phyloP scores from a whole-genome alignment of 106 monocot genomes.

The Agapanthus africanus region DNA sequence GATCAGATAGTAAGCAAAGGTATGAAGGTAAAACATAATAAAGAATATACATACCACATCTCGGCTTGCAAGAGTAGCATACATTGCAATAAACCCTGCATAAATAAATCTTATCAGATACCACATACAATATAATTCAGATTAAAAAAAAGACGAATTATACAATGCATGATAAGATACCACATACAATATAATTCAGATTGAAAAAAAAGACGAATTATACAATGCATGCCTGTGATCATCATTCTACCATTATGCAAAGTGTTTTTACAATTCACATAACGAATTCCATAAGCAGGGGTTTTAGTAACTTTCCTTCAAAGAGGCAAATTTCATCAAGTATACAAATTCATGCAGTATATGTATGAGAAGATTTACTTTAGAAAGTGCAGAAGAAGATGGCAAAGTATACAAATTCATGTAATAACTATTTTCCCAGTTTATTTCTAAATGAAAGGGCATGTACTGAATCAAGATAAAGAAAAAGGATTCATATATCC shows the following conservation, averaged over 20 bases:
- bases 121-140: not conserved
- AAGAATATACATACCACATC: conserved; percentile 43
- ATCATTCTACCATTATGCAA: not conserved
- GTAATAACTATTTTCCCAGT: no score
- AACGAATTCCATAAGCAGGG: not conserved
- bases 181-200: not conserved
- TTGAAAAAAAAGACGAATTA: conserved; percentile 3
- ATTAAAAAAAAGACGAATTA: conserved; percentile 5
- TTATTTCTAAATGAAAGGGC: no score
- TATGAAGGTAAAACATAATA: not conserved
- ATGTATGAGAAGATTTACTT: no score
- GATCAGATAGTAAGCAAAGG: no score
- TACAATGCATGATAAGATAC: not conserved
- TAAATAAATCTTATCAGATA: not conserved
- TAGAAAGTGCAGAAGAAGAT: no score
- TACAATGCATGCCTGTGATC: not conserved
- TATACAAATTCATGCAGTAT: not conserved
- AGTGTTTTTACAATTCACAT: not conserved
- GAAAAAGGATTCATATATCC: no score
- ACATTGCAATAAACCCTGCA: conserved; percentile 72
- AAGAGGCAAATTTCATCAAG: not conserved
- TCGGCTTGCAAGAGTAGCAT: conserved; percentile 75
- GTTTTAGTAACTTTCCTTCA: no score
- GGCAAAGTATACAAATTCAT: no score
- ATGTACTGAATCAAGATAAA: no score